phyloP scores from a whole-genome alignment of 768 basidiomycete genomes.

The Pleurotus pulmonarius region DNA sequence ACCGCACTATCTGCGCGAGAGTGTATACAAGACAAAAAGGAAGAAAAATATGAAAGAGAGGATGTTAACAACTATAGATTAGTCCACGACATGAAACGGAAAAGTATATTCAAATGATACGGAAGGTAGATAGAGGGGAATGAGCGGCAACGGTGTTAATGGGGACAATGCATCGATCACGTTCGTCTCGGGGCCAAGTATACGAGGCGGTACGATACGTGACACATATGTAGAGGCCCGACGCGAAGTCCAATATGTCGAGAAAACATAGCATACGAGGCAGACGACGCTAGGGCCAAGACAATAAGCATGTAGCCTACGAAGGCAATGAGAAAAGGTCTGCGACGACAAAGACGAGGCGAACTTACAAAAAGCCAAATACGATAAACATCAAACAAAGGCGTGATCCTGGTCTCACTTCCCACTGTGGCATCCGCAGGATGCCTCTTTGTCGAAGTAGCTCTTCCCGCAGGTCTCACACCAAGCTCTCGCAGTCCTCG shows the following conservation, averaged over 20 bases:
- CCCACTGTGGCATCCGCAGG: conserved; percentile 63
- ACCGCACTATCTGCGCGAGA: background rate
- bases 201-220: conserved; percentile 63
- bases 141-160: background rate
- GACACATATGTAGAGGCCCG: conserved; percentile 53
- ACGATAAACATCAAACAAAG: background rate
- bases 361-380: conserved; percentile 10
- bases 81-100: background rate
- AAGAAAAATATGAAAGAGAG: conserved; percentile 35
- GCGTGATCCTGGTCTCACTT: conserved; percentile 37
- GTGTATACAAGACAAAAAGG: conserved; percentile 11
- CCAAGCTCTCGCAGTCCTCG: conserved; percentile 60
- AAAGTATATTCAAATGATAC: background rate
- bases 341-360: background rate
- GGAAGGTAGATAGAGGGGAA: background rate
- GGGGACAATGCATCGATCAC: conserved; percentile 34
- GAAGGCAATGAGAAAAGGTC: too few relatives aligned
- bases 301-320: too few relatives aligned
- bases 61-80: background rate
- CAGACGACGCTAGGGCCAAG: too few relatives aligned
- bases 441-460: conserved; percentile 47
- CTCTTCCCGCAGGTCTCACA: conserved; percentile 75
- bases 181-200: conserved; percentile 60
- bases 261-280: conserved; percentile 16
- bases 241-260: conserved; percentile 19